Evolutionary conservation across 2,329 filamentous ascomycete genomes (phyloP).

Genomic region (Chrysosporium queenslandicum): DNA sequence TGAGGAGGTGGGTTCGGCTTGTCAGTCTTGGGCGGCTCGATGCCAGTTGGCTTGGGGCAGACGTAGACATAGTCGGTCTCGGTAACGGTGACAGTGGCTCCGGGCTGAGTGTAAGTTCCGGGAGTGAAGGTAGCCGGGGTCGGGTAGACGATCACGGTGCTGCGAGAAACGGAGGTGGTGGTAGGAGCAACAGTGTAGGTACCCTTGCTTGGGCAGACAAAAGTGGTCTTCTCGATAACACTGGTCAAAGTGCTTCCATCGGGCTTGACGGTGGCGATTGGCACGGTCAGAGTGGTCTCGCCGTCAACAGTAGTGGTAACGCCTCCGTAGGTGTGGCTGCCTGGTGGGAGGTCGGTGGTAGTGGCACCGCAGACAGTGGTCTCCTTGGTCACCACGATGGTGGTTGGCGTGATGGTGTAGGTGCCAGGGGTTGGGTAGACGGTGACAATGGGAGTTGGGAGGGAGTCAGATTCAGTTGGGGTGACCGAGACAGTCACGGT

Average conservation of each 20-base stretch:
- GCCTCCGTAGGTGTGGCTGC: slow-evolving; percentile 61
- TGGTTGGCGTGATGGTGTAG: slow-evolving; percentile 67
- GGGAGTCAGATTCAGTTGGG: slow-evolving; percentile 19
- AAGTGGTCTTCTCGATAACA: slow-evolving; percentile 59
- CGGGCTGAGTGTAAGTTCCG: slow-evolving; percentile 63
- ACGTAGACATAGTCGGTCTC: slow-evolving; percentile 58
- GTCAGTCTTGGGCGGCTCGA: slow-evolving; percentile 18
- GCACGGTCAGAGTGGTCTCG: slow-evolving; percentile 59
- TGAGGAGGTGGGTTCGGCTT: slow-evolving; percentile 14
- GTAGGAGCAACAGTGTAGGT: slow-evolving; percentile 65
- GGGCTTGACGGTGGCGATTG: slow-evolving; percentile 56
- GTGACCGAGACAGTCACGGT: slow-evolving; percentile 29
- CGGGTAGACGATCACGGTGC: slow-evolving; percentile 52
- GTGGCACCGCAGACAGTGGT: slow-evolving; percentile 58
- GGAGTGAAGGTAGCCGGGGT: slow-evolving; percentile 54
- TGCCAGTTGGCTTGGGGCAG: slow-evolving; percentile 55
- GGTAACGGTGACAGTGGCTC: slow-evolving; percentile 57
- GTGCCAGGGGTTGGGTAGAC: slow-evolving; percentile 56
- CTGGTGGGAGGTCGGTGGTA: slow-evolving; percentile 52
- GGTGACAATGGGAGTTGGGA: slow-evolving; percentile 43
- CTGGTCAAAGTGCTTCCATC: slow-evolving; percentile 51
- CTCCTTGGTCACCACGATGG: slow-evolving; percentile 55
- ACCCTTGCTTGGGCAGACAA: slow-evolving; percentile 61
- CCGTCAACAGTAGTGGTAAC: slow-evolving; percentile 60
- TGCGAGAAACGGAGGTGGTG: slow-evolving; percentile 49